These are phyloP conservation scores for Malus orientalis DNA, from an alignment of 306 rosid genomes.

Conservation along the genomic window DNA sequence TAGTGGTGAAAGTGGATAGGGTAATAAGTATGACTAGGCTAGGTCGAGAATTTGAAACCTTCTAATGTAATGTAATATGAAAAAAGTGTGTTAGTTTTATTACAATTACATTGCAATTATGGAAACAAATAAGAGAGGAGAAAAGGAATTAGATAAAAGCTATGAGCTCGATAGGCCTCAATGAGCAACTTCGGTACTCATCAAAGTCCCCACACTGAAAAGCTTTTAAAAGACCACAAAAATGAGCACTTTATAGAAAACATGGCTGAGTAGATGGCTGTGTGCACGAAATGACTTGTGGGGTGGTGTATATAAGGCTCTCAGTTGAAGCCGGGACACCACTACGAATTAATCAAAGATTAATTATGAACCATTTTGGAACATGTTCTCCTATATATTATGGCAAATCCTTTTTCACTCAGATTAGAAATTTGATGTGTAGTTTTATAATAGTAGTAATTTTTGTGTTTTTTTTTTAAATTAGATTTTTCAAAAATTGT, in stretches of 20 bases:
- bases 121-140: not conserved
- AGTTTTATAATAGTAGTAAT: not conserved
- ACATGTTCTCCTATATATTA: not conserved
- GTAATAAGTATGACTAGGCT: not conserved
- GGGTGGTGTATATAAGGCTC: not conserved
- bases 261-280: not conserved
- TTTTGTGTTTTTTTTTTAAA: too few species aligned
- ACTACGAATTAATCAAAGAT: not conserved
- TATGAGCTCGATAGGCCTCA: not conserved
- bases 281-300: not conserved
- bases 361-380: not conserved
- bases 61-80: not conserved
- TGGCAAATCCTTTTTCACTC: not conserved
- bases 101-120: not conserved
- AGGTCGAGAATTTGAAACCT: not conserved
- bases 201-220: not conserved
- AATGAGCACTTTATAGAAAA: not conserved
- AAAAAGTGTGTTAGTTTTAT: not conserved
- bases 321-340: not conserved
- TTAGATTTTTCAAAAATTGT: not conserved
- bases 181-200: not conserved
- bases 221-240: not conserved
- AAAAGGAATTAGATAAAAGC: not conserved
- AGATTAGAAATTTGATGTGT: not conserved
- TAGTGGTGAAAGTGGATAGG: not conserved